Percentiles rank a stretch among this genome's conserved stretches.
These are phyloP conservation scores for Darksidea phi DNA, from an alignment of 495 filamentous ascomycete genomes.

Conservation along the genomic window DNA sequence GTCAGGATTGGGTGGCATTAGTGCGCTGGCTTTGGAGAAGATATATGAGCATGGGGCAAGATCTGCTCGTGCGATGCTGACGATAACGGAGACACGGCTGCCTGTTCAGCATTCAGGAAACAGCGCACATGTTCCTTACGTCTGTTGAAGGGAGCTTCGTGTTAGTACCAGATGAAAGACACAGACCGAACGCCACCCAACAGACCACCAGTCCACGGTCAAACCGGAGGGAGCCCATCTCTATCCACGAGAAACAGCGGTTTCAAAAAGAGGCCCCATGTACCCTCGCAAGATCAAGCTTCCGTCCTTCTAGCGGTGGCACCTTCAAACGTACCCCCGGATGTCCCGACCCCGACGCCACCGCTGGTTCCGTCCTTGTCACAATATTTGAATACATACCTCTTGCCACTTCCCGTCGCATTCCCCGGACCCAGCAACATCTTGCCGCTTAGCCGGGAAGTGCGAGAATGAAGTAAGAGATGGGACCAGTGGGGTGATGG, in stretches of 20 bases:
- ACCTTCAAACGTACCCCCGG: too few relatives aligned
- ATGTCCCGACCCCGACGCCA: not conserved
- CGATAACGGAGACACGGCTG: not conserved
- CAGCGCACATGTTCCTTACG: too few relatives aligned
- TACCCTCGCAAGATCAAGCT: too few relatives aligned
- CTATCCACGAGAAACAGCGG: too few relatives aligned
- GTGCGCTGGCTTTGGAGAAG: not conserved
- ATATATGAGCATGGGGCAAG: not conserved
- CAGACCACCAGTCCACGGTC: too few relatives aligned
- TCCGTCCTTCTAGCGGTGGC: too few relatives aligned
- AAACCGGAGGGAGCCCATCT: too few relatives aligned
- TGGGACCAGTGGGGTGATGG: not conserved
- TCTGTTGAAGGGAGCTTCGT: too few relatives aligned
- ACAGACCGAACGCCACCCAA: too few relatives aligned
- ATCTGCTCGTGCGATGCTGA: too few relatives aligned
- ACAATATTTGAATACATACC: not conserved
- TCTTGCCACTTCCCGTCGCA: not conserved
- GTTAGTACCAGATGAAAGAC: too few relatives aligned
- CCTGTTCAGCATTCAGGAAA: not conserved
- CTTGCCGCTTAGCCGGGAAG: not conserved
- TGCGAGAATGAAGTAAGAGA: not conserved
- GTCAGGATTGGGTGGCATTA: not conserved
- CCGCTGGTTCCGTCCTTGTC: not conserved
- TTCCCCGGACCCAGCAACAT: not conserved
- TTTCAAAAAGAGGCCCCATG: too few relatives aligned